Evolutionary conservation across 768 basidiomycete species (phyloP), one percentile per base, ranked within the genome.

Genomic region (Sistotremastrum suecicum): DNA sequence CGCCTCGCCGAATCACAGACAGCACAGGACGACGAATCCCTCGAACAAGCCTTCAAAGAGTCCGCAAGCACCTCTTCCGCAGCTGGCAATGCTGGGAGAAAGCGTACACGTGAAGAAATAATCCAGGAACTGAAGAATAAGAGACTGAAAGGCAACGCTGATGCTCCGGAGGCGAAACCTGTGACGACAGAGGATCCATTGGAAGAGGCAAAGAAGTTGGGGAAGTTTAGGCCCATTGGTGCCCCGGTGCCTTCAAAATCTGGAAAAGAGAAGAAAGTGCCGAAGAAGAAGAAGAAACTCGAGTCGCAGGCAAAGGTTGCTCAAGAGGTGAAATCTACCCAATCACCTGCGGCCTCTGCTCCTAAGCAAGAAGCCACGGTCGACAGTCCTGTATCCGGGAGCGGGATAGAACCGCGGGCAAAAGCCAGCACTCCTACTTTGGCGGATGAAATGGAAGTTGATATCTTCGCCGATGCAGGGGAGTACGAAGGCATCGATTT

Each of bases 381-480:
- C 47, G 11, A 12, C 28, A 28, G 3, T 42, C 28, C 31, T 11
- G 41, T 28, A 5, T 32, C 44, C 9, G 29, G 5, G 32, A 28
- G 47, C 28, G 6, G 31, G 6, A 30, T n/a, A 7, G 8, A 11
- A 11, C 46, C 45, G 20, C 46, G 40, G 9, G 44, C 51, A 39
- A 51, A 58, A 5, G 55, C 54, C 47, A 58, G 62, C 1, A 64
- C 69, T 44, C 59, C 64, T 3, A 66, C 66, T 47, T 61, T 66
- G 5, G 50, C 66, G 8, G 48, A 51, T n/a, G 77, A 76, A 12
- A 56, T 54, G 7, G 77, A 87, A 44, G 73, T 87, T 37, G 84
- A 94, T 56, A 92, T 95, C 38, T 95, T 95, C 58, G 83, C 77
- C 2, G 90, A 67, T 44, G 85, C 76, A 4, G 89, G 81, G 6